Evolutionary conservation across 1,284 basidiomycete species (phyloP).

Genomic region (Marasmius sp.): DNA sequence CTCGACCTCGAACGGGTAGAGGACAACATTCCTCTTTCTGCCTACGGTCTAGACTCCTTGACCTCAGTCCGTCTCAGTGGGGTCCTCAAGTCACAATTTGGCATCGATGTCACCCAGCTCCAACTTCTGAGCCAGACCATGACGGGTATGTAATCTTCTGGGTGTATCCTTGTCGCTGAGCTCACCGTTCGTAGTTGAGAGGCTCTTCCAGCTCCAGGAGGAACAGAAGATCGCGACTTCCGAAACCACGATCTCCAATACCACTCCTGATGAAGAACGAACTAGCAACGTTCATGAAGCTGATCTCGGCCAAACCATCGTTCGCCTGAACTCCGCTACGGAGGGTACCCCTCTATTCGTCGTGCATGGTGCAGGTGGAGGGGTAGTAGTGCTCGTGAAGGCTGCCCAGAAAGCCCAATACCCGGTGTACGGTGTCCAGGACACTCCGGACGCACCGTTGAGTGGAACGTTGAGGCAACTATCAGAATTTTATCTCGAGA

Average conservation of each 20-base stretch:
- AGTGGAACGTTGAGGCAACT: conserved; percentile 2
- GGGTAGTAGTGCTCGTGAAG: conserved; percentile 1
- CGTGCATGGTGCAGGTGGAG: conserved; percentile 8
- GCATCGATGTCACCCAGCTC: conserved; percentile 2
- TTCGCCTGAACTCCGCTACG: background rate
- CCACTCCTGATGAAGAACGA: background rate
- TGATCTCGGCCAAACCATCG: conserved; percentile 4
- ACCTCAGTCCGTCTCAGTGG: conserved; percentile 4
- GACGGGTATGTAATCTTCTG: background rate
- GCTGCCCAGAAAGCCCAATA: background rate
- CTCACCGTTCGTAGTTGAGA: background rate
- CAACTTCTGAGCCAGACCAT: conserved; percentile 3
- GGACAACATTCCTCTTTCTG: conserved; percentile 1
- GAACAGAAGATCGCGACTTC: background rate
- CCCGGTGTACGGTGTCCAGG: conserved; percentile 8
- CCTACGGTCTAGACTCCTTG: conserved; percentile 1
- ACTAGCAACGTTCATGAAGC: conserved; percentile 4
- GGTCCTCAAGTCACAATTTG: background rate
- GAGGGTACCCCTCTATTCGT: conserved; percentile 5
- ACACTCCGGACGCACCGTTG: conserved; percentile 6
- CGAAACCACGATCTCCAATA: background rate
- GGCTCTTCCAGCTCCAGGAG: background rate
- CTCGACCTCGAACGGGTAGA: background rate
- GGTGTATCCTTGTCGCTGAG: too few relatives aligned
- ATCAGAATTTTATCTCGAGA: conserved; percentile 4